Evolutionary conservation across 2,329 filamentous ascomycete species (phyloP).

Genomic region (Didymella lethalis): DNA sequence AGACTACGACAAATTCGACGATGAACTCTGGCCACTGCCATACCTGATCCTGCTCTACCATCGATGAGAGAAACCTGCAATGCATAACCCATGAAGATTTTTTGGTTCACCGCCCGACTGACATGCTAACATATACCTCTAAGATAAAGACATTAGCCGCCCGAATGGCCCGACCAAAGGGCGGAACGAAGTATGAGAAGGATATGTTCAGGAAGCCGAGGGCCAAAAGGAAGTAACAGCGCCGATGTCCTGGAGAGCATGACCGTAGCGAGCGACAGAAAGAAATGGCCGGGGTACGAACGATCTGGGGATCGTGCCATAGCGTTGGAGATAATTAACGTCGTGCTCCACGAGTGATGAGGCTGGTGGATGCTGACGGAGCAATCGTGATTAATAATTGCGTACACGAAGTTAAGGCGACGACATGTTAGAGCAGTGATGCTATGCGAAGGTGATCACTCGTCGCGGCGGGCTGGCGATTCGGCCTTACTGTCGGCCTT

Average conservation of each 20-base stretch:
- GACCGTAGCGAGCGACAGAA: constrained; percentile 21
- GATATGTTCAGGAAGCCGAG: constrained; percentile 31
- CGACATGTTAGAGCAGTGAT: constrained; percentile 16
- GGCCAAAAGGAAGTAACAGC: constrained; percentile 34
- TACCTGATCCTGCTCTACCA: constrained; percentile 35
- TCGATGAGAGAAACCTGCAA: constrained; percentile 39
- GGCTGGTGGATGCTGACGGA: constrained; percentile 37
- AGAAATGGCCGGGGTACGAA: constrained; percentile 26
- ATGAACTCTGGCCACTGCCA: constrained; percentile 29
- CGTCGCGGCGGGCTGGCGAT: constrained; percentile 40
- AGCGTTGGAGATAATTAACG: constrained; percentile 24
- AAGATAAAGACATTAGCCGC: constrained; percentile 34
- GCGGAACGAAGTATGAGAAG: constrained; percentile 27
- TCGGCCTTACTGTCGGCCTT: constrained; percentile 38
- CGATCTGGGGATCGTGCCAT: constrained; percentile 11
- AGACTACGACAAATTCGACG: constrained; percentile 37
- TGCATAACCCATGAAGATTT: constrained; percentile 38
- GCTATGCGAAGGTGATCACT: constrained; percentile 28
- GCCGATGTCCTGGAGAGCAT: constrained; percentile 25
- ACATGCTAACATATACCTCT: constrained; percentile 42
- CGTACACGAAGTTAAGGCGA: constrained; percentile 32
- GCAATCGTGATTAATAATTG: constrained; percentile 43
- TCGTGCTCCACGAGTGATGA: constrained; percentile 29
- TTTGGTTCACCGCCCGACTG: constrained; percentile 25
- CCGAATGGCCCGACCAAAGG: constrained; percentile 24